Conservation (phyloP, 2,329 filamentous ascomycete species). For the Nemania abortiva region DNA sequence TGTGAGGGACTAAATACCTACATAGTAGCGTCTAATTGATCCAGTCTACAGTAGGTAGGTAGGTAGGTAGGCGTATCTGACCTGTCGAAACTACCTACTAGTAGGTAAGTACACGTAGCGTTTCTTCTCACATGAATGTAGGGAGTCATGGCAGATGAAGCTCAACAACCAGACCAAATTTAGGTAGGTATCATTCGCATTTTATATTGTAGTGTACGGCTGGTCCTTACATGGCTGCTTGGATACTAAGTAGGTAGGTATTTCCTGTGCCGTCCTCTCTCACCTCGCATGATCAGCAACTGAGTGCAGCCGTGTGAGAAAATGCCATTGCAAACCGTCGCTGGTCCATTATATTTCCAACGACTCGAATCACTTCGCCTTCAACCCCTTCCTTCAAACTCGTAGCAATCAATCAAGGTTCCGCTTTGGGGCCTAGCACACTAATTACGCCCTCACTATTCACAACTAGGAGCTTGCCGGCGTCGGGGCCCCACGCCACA, state of each 20-base stretch:
- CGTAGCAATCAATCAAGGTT: constrained; percentile 49
- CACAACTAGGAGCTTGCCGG: constrained; percentile 79
- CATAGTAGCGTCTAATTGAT: too few relatives aligned
- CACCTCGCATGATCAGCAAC: neutral
- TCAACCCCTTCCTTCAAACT: neutral
- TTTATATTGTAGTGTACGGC: constrained; percentile 28
- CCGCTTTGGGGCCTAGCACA: constrained; percentile 70
- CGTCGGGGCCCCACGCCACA: constrained; percentile 81
- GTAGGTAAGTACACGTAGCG: too few relatives aligned
- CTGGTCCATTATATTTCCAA: constrained; percentile 4
- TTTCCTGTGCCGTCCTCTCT: neutral
- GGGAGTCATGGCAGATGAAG: neutral
- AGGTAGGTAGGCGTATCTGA: too few relatives aligned
- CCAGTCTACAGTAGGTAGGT: too few relatives aligned
- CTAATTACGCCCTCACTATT: constrained; percentile 81
- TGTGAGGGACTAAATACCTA: too few relatives aligned
- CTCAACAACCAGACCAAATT: neutral
- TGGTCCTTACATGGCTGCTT: neutral
- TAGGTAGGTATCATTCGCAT: constrained; percentile 33
- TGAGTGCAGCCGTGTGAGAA: neutral
- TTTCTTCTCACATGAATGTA: neutral
- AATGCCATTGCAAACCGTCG: constrained; percentile 9
- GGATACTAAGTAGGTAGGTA: neutral
- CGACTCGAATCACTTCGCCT: neutral
- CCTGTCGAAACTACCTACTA: too few relatives aligned